Evolutionary conservation across 345 rosid genomes (phyloP).

Genomic region (Isatis tinctoria): DNA sequence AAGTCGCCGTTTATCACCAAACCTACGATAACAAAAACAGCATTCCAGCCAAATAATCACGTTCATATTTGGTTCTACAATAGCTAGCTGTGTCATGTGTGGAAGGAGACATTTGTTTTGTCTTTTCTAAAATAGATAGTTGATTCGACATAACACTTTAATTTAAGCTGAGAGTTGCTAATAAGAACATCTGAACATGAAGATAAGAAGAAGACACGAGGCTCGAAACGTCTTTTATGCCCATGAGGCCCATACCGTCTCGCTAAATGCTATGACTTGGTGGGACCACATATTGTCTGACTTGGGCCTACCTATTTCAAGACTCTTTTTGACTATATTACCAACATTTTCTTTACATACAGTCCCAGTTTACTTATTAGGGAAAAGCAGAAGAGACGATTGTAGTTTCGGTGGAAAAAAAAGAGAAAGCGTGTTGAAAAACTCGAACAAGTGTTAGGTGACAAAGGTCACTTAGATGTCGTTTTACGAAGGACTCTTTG

Average conservation of each 20-base stretch:
- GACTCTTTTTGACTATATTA: conserved; percentile 17
- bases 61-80: neutral
- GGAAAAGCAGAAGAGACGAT: neutral
- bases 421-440: conserved; percentile 25
- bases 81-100: conserved; percentile 23
- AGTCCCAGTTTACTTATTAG: neutral
- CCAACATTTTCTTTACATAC: neutral
- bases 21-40: conserved; percentile 36
- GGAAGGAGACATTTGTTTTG: conserved; percentile 23
- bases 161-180: neutral
- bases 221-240: conserved; percentile 5
- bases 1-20: conserved; percentile 73
- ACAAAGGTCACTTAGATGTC: neutral
- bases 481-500: neutral
- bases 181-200: neutral
- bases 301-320: conserved; percentile 6
- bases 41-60: conserved; percentile 3
- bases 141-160: conserved; percentile 6
- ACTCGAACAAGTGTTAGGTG: neutral
- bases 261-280: neutral
- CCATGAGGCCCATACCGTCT: conserved; percentile 6
- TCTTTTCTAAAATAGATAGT: neutral
- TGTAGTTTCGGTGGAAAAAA: conserved; percentile 8
- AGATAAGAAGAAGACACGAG: neutral
- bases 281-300: conserved; percentile 8